Evolutionary conservation across 306 rosid genomes (phyloP).

Genomic region (Lagenaria siceraria): DNA sequence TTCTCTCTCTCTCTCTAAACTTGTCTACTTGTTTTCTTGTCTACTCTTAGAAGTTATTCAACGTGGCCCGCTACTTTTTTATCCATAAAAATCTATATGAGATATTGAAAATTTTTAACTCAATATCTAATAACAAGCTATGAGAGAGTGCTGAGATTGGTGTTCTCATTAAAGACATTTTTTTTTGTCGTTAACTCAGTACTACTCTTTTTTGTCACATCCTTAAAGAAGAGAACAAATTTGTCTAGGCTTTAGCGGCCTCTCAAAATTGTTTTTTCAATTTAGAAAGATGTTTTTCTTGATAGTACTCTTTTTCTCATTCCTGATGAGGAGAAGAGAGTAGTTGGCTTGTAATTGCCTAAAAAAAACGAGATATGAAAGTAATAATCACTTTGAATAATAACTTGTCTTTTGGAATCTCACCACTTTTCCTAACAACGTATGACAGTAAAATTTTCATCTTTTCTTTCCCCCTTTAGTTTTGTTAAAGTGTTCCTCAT

Average conservation of each 20-base stretch:
- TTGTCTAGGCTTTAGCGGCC: too few relatives aligned
- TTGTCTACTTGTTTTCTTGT: neutral
- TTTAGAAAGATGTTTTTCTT: too few relatives aligned
- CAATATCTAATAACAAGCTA: neutral
- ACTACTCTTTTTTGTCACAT: too few relatives aligned
- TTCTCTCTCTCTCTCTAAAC: neutral
- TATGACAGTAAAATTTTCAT: neutral
- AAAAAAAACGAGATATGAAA: neutral
- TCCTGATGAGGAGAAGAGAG: too few relatives aligned
- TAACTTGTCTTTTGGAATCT: neutral
- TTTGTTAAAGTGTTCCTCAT: neutral
- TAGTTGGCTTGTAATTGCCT: too few relatives aligned
- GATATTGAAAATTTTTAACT: too few relatives aligned
- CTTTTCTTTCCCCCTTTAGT: conserved; percentile 1
- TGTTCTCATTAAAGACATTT: too few relatives aligned
- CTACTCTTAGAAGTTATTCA: neutral
- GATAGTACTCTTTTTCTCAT: too few relatives aligned
- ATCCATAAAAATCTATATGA: neutral
- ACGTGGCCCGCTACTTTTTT: neutral
- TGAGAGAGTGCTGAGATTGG: too few relatives aligned
- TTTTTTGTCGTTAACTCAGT: too few relatives aligned
- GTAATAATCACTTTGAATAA: neutral
- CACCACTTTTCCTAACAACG: neutral
- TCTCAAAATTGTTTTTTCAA: too few relatives aligned
- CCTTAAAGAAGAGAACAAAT: too few relatives aligned